Conservation (phyloP, 306 rosid genomes). For the Hippophae gyantsensis region DNA sequence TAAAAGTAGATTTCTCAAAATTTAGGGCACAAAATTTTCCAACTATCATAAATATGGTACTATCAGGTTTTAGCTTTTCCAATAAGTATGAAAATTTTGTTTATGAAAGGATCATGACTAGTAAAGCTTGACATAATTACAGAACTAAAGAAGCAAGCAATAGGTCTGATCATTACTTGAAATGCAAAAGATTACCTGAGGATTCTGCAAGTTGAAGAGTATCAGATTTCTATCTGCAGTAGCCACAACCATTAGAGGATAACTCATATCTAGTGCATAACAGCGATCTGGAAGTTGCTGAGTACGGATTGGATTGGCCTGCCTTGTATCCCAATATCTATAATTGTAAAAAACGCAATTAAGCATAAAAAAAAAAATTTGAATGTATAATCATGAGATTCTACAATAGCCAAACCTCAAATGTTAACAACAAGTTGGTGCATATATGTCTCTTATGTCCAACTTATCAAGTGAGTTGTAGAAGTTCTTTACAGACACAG, state of each 20-base stretch:
- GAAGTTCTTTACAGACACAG: no score
- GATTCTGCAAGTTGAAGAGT: constrained; percentile 57
- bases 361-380: background rate
- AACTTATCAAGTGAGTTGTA: no score
- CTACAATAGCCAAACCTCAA: no score
- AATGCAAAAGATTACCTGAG: constrained; percentile 38
- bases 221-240: constrained; percentile 69
- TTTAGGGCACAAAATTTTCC: no score
- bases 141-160: background rate
- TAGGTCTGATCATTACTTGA: background rate
- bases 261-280: constrained; percentile 42
- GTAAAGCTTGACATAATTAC: background rate
- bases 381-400: no score
- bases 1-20: no score
- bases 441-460: no score
- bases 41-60: no score
- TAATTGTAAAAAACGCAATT: background rate
- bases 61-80: no score
- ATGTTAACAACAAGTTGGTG: no score
- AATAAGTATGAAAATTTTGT: no score
- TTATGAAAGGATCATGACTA: no score
- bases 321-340: constrained; percentile 78
- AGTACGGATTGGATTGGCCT: constrained; percentile 63
- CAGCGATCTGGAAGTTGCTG: constrained; percentile 62
- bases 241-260: constrained; percentile 75